Evolutionary conservation across 768 basidiomycete species (phyloP).

Genomic region (Mycena indigotica): DNA sequence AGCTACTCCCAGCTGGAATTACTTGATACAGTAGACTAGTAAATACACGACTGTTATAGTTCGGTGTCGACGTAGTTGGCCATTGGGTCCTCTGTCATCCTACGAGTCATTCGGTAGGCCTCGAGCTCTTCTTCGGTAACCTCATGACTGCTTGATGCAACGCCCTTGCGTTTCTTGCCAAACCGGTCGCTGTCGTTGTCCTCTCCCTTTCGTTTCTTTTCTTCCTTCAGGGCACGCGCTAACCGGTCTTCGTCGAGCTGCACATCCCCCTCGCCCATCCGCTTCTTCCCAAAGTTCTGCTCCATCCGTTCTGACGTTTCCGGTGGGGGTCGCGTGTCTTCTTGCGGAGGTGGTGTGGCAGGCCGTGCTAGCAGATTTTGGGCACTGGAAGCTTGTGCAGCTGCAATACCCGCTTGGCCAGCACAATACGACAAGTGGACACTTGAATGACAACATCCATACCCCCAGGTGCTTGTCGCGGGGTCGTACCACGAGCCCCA

Average conservation of each 20-base stretch:
- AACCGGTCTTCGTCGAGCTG: slow-evolving; percentile 71
- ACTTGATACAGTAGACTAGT: slow-evolving; percentile 7
- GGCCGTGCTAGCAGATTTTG: slow-evolving; percentile 57
- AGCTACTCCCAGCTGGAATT: background rate
- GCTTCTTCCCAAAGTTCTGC: slow-evolving; percentile 76
- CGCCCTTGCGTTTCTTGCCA: slow-evolving; percentile 63
- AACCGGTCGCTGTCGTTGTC: slow-evolving; percentile 59
- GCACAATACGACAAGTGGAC: slow-evolving; percentile 91
- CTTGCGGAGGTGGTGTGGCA: slow-evolving; percentile 18
- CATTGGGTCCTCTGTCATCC: slow-evolving; percentile 88
- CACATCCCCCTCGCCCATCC: slow-evolving; percentile 82
- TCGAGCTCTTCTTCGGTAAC: slow-evolving; percentile 91
- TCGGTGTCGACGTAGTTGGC: slow-evolving; percentile 79
- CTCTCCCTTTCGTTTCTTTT: slow-evolving; percentile 75
- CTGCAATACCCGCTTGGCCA: slow-evolving; percentile 81
- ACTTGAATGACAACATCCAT: slow-evolving; percentile 88
- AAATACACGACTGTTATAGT: slow-evolving; percentile 14
- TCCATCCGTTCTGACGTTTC: slow-evolving; percentile 45
- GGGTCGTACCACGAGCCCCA: slow-evolving; percentile 96
- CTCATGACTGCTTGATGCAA: slow-evolving; percentile 59
- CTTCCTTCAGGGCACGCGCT: slow-evolving; percentile 71
- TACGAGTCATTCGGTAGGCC: slow-evolving; percentile 85
- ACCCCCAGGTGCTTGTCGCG: slow-evolving; percentile 81
- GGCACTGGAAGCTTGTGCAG: slow-evolving; percentile 74
- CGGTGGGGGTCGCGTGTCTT: slow-evolving; percentile 12